Percentiles rank a stretch among this genome's conserved stretches.
phyloP scores from a whole-genome alignment of 2,329 filamentous ascomycete genomes.

The Nemania diffusa region DNA sequence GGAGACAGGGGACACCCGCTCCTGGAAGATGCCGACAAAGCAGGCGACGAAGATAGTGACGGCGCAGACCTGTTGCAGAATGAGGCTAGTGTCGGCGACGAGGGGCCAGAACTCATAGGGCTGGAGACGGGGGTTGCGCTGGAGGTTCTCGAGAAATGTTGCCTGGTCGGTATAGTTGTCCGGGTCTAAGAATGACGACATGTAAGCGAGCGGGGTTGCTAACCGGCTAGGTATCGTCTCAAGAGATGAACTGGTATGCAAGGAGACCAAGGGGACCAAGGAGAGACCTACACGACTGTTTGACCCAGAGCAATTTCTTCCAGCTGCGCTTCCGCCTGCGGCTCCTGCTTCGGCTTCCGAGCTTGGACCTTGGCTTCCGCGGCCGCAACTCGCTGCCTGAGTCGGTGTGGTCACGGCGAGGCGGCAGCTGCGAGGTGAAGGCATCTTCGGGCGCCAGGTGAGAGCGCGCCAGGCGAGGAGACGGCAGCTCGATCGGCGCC shows the following conservation, averaged over 20 bases:
- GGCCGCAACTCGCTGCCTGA: slow-evolving; percentile 51
- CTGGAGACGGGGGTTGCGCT: slow-evolving; percentile 90
- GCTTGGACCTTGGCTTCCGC: slow-evolving; percentile 58
- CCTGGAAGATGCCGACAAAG: slow-evolving; percentile 89
- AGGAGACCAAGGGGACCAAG: background rate
- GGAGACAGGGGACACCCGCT: slow-evolving; percentile 87
- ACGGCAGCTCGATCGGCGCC: slow-evolving; percentile 49
- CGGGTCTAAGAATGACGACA: no score
- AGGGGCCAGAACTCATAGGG: slow-evolving; percentile 99
- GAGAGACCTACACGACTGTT: slow-evolving; percentile 80
- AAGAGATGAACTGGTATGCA: background rate
- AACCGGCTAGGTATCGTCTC: no score
- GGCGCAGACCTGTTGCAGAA: slow-evolving; percentile 95
- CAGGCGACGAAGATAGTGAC: slow-evolving; percentile 95
- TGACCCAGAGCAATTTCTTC: slow-evolving; percentile 98
- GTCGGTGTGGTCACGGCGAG: slow-evolving; percentile 57
- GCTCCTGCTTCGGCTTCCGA: slow-evolving; percentile 70
- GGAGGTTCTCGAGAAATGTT: slow-evolving; percentile 94
- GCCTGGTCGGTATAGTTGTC: slow-evolving; percentile 98
- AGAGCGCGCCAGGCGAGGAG: slow-evolving; percentile 66
- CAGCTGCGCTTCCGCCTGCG: slow-evolving; percentile 78
- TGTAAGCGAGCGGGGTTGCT: no score
- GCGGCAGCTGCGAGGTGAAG: slow-evolving; percentile 71
- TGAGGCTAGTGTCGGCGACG: slow-evolving; percentile 93
- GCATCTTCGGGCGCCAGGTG: slow-evolving; percentile 88